These are phyloP conservation scores for Boletus rubropictus DNA, from an alignment of 768 basidiomycete genomes.

Conservation along the genomic window DNA sequence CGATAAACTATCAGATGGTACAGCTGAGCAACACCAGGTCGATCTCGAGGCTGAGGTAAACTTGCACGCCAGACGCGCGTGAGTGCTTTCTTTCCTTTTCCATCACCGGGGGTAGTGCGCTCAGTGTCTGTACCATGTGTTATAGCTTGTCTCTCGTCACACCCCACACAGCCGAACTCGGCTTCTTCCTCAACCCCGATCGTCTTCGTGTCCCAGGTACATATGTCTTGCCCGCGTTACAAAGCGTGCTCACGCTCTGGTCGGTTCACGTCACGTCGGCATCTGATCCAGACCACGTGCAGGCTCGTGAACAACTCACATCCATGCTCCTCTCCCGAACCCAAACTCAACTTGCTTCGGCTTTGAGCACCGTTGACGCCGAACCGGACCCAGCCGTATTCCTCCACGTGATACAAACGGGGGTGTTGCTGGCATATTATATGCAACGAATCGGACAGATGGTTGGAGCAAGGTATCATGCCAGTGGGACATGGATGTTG, in stretches of 20 bases:
- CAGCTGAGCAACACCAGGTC: neutral
- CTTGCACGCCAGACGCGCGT: constrained; percentile 9
- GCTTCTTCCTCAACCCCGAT: constrained; percentile 55
- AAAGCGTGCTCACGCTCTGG: constrained; percentile 48
- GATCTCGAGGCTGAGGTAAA: neutral
- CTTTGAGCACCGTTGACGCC: constrained; percentile 35
- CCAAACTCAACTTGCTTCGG: constrained; percentile 42
- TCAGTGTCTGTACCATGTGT: neutral
- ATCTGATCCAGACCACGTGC: constrained; percentile 34
- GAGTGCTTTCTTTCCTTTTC: neutral
- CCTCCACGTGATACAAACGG: constrained; percentile 53
- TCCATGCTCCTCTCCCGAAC: constrained; percentile 42
- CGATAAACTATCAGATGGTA: neutral
- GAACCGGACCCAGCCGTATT: constrained; percentile 34
- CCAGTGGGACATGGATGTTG: constrained; percentile 43
- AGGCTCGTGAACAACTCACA: constrained; percentile 7
- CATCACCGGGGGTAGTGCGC: neutral
- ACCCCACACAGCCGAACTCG: constrained; percentile 52
- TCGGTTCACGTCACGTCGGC: constrained; percentile 42
- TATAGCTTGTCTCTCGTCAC: constrained; percentile 37
- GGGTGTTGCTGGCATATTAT: constrained; percentile 61
- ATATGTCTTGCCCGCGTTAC: constrained; percentile 44
- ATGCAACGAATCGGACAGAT: constrained; percentile 55
- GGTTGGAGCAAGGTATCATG: constrained; percentile 56
- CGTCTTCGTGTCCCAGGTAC: constrained; percentile 41